Conservation (phyloP, 1,284 basidiomycete genomes). For the Cutaneotrichosporon dermatis region DNA sequence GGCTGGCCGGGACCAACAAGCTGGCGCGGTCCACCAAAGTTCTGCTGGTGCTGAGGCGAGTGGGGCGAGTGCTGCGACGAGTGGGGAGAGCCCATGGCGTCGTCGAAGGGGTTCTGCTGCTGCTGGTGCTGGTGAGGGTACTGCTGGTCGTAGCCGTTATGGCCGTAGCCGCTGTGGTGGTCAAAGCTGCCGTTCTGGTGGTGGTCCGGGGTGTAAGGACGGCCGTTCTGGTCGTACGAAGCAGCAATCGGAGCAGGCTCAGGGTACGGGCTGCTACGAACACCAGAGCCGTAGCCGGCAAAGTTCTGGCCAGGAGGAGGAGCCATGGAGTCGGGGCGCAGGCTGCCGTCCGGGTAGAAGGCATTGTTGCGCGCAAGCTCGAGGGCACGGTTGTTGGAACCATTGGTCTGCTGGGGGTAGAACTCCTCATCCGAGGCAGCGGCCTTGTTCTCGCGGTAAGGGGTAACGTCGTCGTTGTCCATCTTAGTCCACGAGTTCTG, state of each 20-base stretch:
- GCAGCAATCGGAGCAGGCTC: constrained; percentile 5
- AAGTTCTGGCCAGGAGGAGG: constrained; percentile 28
- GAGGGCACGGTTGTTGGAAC: too few relatives aligned
- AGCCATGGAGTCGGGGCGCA: constrained; percentile 24
- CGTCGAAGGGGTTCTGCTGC: constrained; percentile 12
- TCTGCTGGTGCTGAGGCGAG: constrained; percentile 9
- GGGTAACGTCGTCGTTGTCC: constrained; percentile 38
- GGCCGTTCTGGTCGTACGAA: constrained; percentile 29
- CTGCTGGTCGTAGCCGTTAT: background rate
- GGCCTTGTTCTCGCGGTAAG: constrained; percentile 23
- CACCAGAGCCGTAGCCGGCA: constrained; percentile 31
- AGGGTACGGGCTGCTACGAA: constrained; percentile 21
- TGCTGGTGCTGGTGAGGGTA: background rate
- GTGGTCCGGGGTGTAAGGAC: constrained; percentile 25
- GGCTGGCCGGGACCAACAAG: constrained; percentile 31
- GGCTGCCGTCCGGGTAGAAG: constrained; percentile 25
- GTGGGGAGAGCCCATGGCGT: background rate
- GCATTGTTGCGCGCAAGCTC: constrained; percentile 24
- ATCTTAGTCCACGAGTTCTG: constrained; percentile 35
- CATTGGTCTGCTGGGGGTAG: background rate
- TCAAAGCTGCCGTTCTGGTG: background rate
- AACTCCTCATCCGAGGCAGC: constrained; percentile 9
- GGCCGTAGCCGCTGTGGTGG: background rate
- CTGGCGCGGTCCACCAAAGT: constrained; percentile 25
- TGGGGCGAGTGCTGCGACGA: background rate